Evolutionary conservation across 305 asterid species (phyloP), one percentile per base, ranked within the genome.

Genomic region (Solanum hybrid): DNA sequence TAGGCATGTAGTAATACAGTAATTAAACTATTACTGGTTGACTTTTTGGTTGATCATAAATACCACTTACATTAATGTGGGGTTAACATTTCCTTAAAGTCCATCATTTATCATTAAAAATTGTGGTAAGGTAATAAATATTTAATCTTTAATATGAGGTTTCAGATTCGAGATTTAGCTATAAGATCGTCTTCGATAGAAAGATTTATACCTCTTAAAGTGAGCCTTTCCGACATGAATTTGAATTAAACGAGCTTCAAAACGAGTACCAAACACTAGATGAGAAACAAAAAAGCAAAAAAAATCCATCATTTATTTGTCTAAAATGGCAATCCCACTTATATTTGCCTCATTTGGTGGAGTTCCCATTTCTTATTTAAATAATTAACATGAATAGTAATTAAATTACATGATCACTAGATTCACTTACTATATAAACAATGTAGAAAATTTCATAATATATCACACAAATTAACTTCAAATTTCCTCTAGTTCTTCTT

Each of bases 311-410:
- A 90, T 90, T 84, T 87, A 51, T 40, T 84, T 78, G 90, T 85
- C 35, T 86, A 40, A 86, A 42, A 71, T 91, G 93, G 90, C 28
- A 89, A 90, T 16, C 81, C 93, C 93, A 90, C 92, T 89, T 91
- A 2, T 34, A 57, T 46, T 89, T 92, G 92, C 91, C 91, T 87
- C 90, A 77, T 89, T 71, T 89, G 89, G 93, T 92, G 93, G 93
- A 74, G 40, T 39, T 33, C 84, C 85, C 84, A 89, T 89, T 76
- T n/a, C 76, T 76, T 40, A 8, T 20, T 31, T 26, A 31, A 40
- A 24, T 77, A 77, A 77, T 34, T 26, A 79, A 67, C 3, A 9
- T 24, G 16, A 89, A 86, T 8, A 51, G 39, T 24, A 35, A 46
- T 76, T 31, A 35, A 46, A 46, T 76, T 87, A 90, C 89, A 87